These are phyloP conservation scores for Lachnellula occidentalis DNA, from an alignment of 2,329 filamentous ascomycete species.

Conservation along the genomic window DNA sequence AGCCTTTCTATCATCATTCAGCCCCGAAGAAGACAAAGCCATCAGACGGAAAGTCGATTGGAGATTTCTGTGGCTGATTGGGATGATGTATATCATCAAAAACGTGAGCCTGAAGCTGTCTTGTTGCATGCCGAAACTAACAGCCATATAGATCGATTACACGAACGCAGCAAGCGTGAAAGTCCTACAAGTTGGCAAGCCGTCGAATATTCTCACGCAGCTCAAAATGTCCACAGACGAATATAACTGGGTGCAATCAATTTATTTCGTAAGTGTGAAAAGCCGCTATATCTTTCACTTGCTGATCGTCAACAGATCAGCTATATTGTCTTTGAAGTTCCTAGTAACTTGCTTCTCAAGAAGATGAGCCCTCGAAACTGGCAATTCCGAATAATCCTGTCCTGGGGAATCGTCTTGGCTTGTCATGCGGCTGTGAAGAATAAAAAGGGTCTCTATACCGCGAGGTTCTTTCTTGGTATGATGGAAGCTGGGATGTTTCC, in stretches of 20 bases:
- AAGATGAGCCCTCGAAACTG: conserved; percentile 32
- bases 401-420: conserved; percentile 35
- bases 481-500: conserved; percentile 41
- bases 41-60: conserved; percentile 38
- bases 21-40: conserved; percentile 33
- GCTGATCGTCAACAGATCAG: conserved; percentile 26
- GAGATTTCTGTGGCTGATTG: conserved; percentile 35
- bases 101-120: conserved; percentile 25
- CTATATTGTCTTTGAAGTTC: conserved; percentile 38
- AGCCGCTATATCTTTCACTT: neutral
- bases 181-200: conserved; percentile 37
- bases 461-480: conserved; percentile 37
- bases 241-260: conserved; percentile 38
- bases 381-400: conserved; percentile 34
- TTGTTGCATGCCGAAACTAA: neutral
- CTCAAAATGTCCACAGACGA: conserved; percentile 36
- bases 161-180: conserved; percentile 38
- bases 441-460: conserved; percentile 34
- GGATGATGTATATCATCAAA: conserved; percentile 39
- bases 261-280: conserved; percentile 32
- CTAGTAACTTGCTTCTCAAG: conserved; percentile 36
- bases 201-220: conserved; percentile 34
- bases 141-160: conserved; percentile 31
- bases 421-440: conserved; percentile 37
- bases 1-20: conserved; percentile 36